Evolutionary conservation across 2,329 filamentous ascomycete genomes (phyloP).

Genomic region (Sporothrix euskadiensis): DNA sequence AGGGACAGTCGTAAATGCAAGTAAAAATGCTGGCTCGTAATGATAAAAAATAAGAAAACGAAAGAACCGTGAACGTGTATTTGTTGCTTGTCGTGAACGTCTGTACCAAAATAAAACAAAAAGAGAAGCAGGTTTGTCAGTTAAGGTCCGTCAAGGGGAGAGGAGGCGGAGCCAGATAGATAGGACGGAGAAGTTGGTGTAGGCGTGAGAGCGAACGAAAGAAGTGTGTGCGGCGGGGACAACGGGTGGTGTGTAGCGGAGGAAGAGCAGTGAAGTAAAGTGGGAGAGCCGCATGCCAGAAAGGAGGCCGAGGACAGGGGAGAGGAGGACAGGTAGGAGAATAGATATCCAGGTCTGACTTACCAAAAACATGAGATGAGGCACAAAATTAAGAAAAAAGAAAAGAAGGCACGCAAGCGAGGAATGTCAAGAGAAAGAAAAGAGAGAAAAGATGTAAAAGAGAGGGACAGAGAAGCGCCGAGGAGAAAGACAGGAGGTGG

Average conservation of each 20-base stretch:
- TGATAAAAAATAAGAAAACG: neutral
- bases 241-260: neutral
- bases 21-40: constrained; percentile 1
- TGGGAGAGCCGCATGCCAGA: neutral
- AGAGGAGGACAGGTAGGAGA: neutral
- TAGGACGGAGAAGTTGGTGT: neutral
- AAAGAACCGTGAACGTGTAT: neutral
- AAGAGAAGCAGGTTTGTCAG: constrained; percentile 8
- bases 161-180: constrained; percentile 10
- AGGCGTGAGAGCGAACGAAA: neutral
- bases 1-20: constrained; percentile 28
- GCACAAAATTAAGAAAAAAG: neutral
- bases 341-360: neutral
- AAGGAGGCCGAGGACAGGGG: neutral
- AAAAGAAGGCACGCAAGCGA: constrained; percentile 5
- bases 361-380: constrained; percentile 16
- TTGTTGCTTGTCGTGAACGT: neutral
- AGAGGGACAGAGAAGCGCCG: constrained; percentile 13
- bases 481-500: constrained; percentile 22
- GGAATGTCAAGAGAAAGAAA: neutral
- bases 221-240: constrained; percentile 25
- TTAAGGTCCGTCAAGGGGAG: neutral
- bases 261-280: neutral
- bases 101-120: neutral
- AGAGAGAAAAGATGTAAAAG: neutral